Evolutionary conservation across 2,329 filamentous ascomycete genomes (phyloP), one percentile per base, ranked within the genome.

Genomic region (Verticillium alfalfae): DNA sequence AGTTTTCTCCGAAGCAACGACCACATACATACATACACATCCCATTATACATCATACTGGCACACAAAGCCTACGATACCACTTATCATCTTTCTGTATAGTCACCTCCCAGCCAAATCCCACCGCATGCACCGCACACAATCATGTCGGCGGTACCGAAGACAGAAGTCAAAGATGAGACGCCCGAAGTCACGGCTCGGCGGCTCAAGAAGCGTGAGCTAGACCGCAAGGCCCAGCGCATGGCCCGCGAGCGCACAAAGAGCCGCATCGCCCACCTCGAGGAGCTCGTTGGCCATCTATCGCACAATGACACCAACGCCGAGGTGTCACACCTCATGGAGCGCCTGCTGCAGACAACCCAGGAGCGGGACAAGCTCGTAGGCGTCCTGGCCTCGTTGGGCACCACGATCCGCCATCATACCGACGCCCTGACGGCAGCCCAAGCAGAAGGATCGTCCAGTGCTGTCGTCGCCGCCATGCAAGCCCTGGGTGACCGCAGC

Each of bases 261-360:
- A 67, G 61, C 22, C 69, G 67, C 36, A 72, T 73, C 34, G 66
- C 69, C 2, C 65, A 71, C 16, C 66, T 70, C 0, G 70, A 71
- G 56, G 64, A 61, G 26, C 67, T 67, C 58, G 65, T 70, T 36
- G 65, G 68, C 7, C 62, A 63, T 0, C 58, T 72, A 6, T 65
- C 61, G 34, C 39, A 66, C 3, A 59, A 65, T 22, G 67, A 70
- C 52, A 61, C 66, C 26, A 69, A 65, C 45, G 39, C 64, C 12
- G 64, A 70, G 22, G 65, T 68, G 26, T 59, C 64, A 4, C 57
- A 61, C 1, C 58, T 72, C 26, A 66, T 68, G 60, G 66, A 67
- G 6, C 67, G 67, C 41, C 62, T 70, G 2, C 57, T 62, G 12
- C 59, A 65, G 12, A 66, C 70, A 15, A 70, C 66, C 12, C 64